A percentile compares a stretch with the other conserved stretches of the same genome.
These are phyloP conservation scores for Corchorus capsularis DNA, from an alignment of 345 rosid genomes.

Conservation along the genomic window DNA sequence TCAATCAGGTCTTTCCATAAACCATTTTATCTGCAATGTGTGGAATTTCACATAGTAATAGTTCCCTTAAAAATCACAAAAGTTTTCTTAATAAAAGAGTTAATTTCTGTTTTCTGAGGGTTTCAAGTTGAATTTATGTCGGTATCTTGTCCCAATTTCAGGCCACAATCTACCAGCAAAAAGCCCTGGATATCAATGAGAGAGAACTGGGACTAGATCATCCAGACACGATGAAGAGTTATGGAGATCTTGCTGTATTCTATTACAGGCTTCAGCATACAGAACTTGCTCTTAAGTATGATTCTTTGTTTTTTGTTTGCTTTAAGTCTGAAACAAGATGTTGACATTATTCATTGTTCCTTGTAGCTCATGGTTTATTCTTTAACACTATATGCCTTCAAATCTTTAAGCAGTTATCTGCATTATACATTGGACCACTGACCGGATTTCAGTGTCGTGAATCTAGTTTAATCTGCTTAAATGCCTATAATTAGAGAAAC, in stretches of 20 bases:
- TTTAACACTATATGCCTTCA: not conserved
- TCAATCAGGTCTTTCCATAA: conserved; percentile 77
- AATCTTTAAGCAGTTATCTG: not conserved
- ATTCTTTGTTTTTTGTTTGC: conserved; percentile 20
- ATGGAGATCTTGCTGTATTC: conserved; percentile 99
- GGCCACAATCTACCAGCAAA: conserved; percentile 98
- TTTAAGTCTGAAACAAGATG: conserved; percentile 12
- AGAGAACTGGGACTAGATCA: conserved; percentile 99
- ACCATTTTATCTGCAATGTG: conserved; percentile 10
- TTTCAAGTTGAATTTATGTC: conserved; percentile 25
- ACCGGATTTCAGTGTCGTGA: conserved; percentile 1
- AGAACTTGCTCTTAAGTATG: conserved; percentile 97
- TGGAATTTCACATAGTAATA: conserved; percentile 5
- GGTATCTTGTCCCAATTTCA: conserved; percentile 38
- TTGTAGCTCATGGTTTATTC: conserved; percentile 3
- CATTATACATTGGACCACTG: not conserved
- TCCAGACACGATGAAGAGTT: conserved; percentile 99
- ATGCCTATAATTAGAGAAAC: not conserved
- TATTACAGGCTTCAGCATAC: conserved; percentile 99
- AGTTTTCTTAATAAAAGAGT: not conserved
- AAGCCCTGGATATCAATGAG: conserved; percentile 99
- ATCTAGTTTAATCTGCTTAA: not conserved
- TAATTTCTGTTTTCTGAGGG: conserved; percentile 13
- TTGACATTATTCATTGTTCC: conserved; percentile 8
- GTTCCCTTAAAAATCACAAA: conserved; percentile 4